Evolutionary conservation across 495 filamentous ascomycete species (phyloP).

Genomic region (Xylaria cubensis): DNA sequence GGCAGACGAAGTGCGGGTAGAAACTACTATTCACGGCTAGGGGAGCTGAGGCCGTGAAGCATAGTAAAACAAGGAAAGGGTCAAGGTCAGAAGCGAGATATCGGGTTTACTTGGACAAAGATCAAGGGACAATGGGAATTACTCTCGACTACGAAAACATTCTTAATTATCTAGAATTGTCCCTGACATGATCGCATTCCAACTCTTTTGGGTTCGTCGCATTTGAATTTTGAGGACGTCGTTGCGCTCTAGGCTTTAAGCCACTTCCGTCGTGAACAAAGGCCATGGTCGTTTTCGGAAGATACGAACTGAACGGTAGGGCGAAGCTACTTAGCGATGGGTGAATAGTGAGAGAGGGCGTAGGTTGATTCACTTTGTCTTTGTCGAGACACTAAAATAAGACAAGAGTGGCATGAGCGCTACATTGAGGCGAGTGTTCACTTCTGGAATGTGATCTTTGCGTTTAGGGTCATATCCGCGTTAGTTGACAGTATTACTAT

Average conservation of each 20-base stretch:
- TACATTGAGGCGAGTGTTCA: neutral
- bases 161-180: neutral
- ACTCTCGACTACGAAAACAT: conserved; percentile 15
- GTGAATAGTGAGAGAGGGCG: neutral
- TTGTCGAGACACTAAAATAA: conserved; percentile 2
- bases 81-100: conserved; percentile 19
- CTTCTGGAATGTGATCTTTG: neutral
- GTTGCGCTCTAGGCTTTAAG: neutral
- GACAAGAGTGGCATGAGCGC: neutral
- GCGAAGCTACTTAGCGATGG: neutral
- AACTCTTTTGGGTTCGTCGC: conserved; percentile 6
- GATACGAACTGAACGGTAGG: no score
- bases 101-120: conserved; percentile 22
- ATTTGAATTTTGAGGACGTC: neutral
- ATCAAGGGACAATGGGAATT: conserved; percentile 8
- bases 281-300: conserved; percentile 19
- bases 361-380: neutral
- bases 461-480: neutral
- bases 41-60: conserved; percentile 16
- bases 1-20: neutral
- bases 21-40: neutral
- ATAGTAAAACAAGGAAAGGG: conserved; percentile 14
- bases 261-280: conserved; percentile 24
- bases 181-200: conserved; percentile 10
- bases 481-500: neutral